A percentile compares a stretch with the other conserved stretches of the same genome.
Evolutionary conservation across 2,329 filamentous ascomycete species (phyloP).

Genomic region (Xylaria sp.): DNA sequence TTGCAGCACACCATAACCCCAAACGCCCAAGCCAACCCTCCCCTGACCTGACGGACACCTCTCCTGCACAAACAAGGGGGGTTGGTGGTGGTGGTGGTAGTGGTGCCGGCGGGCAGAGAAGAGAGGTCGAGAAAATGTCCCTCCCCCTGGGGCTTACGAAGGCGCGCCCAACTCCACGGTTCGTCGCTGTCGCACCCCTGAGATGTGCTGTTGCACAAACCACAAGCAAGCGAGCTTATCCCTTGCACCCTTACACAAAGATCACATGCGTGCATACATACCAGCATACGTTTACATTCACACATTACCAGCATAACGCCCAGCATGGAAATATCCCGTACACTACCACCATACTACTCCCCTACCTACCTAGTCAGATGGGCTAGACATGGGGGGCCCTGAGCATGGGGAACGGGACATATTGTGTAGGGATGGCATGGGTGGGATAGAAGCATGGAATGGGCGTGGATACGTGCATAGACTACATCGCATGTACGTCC

Average conservation of each 20-base stretch:
- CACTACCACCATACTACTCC: slow-evolving; percentile 23
- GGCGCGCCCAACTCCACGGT: slow-evolving; percentile 30
- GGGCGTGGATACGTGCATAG: background rate
- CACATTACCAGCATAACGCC: background rate
- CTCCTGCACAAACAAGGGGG: slow-evolving; percentile 17
- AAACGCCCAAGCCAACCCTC: slow-evolving; percentile 3
- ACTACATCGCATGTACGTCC: background rate
- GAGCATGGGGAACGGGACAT: background rate
- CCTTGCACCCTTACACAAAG: slow-evolving; percentile 29
- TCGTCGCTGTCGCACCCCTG: slow-evolving; percentile 26
- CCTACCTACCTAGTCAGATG: too few species aligned
- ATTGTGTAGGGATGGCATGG: too few species aligned
- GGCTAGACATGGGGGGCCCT: background rate
- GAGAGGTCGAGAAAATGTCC: slow-evolving; percentile 14
- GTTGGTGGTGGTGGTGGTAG: too few species aligned
- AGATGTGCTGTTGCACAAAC: slow-evolving; percentile 27
- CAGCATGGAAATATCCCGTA: too few species aligned
- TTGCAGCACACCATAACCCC: slow-evolving; percentile 22
- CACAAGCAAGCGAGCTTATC: slow-evolving; percentile 26
- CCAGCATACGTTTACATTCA: slow-evolving; percentile 24
- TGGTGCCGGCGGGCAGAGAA: slow-evolving; percentile 14
- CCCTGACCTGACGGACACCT: slow-evolving; percentile 18
- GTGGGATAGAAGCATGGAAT: background rate
- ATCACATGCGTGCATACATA: slow-evolving; percentile 17
- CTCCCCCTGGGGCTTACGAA: too few species aligned